Percentiles rank a stretch among this genome's conserved stretches.
Conservation (phyloP, 768 basidiomycete species). For the Russula foetens region DNA sequence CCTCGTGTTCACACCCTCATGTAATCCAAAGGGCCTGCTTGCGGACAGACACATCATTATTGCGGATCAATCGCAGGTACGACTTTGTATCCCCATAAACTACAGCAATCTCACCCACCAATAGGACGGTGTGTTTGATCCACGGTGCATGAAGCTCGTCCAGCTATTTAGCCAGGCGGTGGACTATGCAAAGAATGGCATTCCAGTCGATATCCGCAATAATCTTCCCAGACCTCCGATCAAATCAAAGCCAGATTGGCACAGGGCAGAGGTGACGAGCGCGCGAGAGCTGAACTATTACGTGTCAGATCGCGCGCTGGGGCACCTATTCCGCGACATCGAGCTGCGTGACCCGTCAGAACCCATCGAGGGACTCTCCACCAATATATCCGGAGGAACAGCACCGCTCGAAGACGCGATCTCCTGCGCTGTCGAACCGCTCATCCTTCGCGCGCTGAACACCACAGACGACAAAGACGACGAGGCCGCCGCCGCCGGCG, state of each 20-base stretch:
- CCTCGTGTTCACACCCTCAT: no score
- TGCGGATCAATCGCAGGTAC: no score
- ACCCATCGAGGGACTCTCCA: slow-evolving; percentile 7
- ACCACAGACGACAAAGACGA: slow-evolving; percentile 28
- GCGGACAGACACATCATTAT: no score
- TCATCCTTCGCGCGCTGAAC: neutral
- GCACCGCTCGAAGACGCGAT: slow-evolving; percentile 8
- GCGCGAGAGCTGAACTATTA: neutral
- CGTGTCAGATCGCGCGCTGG: neutral
- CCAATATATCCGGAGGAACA: neutral
- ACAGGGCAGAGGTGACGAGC: neutral
- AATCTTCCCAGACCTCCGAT: neutral
- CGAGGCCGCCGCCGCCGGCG: slow-evolving; percentile 29
- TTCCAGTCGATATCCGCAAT: neutral
- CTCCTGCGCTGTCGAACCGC: slow-evolving; percentile 6
- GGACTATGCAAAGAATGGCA: neutral
- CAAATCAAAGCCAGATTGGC: neutral
- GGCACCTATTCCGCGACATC: slow-evolving; percentile 31
- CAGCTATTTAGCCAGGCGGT: no score
- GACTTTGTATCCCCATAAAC: no score
- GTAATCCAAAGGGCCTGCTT: no score
- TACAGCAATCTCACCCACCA: no score
- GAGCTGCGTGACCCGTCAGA: slow-evolving; percentile 34
- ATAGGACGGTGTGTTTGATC: no score
- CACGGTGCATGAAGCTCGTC: no score